Evolutionary conservation across 2,329 filamentous ascomycete species (phyloP), one percentile per base, ranked within the genome.

Genomic region (Tricladium varicosporioides): DNA sequence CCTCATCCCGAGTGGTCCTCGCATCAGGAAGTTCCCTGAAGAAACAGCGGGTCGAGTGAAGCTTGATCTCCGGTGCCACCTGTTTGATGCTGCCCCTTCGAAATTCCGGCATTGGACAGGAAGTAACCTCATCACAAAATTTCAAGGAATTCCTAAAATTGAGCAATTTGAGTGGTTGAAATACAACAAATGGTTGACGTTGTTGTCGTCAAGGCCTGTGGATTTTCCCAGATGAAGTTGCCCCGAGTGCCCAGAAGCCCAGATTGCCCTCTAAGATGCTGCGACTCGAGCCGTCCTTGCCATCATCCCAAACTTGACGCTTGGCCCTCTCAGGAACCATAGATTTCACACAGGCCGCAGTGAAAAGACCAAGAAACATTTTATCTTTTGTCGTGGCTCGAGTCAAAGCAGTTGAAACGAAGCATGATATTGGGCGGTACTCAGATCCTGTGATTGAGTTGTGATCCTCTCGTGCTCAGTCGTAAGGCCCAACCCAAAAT

Each of bases 81-180:
- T 18, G 10, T 11, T 14, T 45, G 47, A 49, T 33, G 10, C 48
- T n/a, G 48, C 11, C 9, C n/a, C n/a, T n/a, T 13, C 11, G 36
- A 40, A 40, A 4, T 40, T 40, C 5, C 40, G 15, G 40, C 36
- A 22, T 31, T 44, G 19, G 31, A 42, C 43, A 46, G 40, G 18
- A 43, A 27, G 19, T 5, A 48, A 22, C 31, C 48, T 15, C 14
- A 15, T 14, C 16, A 44, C 47, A 40, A 16, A 16, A 22, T 18
- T n/a, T 43, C 32, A 13, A 50, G 31, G 36, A 36, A 14, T 15
- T n/a, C 15, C 42, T 33, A 22, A 55, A 45, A 55, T 55, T 55
- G 47, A n/a, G 36, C 47, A 55, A 55, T 55, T 44, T 55, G 47
- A 45, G 22, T 55, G 53, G 47, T 40, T n/a, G 42, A 36, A 40